These are phyloP conservation scores for Chlamydomonas reinhardtii DNA, from an alignment of 163 green algal genomes.

Conservation along the genomic window DNA sequence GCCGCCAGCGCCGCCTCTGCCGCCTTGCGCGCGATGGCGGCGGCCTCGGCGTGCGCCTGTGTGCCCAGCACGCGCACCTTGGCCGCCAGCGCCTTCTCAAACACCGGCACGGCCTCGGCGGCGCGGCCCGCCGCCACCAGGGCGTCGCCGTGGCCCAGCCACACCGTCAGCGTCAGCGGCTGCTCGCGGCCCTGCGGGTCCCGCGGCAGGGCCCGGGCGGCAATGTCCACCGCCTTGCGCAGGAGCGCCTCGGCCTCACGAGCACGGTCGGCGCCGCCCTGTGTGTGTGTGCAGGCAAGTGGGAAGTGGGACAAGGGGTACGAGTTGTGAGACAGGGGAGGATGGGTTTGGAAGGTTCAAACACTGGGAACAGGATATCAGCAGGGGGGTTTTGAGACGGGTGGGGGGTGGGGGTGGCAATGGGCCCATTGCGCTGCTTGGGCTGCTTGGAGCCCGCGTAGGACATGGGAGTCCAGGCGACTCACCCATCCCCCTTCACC, in stretches of 20 bases:
- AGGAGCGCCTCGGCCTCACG: conserved; percentile 6
- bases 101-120: conserved; percentile 6
- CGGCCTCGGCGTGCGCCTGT: conserved; percentile 29
- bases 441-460: no score
- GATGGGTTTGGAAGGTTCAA: no score
- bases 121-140: conserved; percentile 4
- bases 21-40: conserved; percentile 20
- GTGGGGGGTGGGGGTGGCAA: no score
- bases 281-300: no score
- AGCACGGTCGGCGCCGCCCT: no score
- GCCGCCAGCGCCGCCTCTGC: conserved; percentile 25
- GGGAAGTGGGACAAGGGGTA: no score
- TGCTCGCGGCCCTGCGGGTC: conserved; percentile 36
- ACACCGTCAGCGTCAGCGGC: neutral
- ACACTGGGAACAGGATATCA: no score
- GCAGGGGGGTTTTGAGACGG: no score
- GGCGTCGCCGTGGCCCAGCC: neutral
- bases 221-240: conserved; percentile 21
- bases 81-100: conserved; percentile 23
- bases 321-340: no score
- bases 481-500: no score
- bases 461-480: no score
- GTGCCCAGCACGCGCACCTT: conserved; percentile 25
- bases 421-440: no score
- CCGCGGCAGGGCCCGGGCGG: neutral